These are phyloP conservation scores for Pestalotiopsis sp. DNA, from an alignment of 2,329 filamentous ascomycete genomes.

Conservation along the genomic window DNA sequence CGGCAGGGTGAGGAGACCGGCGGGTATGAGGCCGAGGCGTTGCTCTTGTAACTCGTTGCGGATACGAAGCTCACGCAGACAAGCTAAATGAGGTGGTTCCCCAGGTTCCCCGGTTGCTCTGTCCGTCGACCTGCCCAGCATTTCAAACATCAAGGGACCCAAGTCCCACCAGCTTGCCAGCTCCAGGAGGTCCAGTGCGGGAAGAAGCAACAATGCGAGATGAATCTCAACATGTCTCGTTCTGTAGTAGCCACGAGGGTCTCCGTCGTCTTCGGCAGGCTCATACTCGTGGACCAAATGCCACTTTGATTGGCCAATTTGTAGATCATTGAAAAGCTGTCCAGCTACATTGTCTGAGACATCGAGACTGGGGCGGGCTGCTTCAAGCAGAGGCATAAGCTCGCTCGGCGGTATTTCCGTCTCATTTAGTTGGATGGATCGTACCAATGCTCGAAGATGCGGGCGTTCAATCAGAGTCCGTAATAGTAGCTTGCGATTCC, in stretches of 20 bases:
- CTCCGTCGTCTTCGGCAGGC: neutral
- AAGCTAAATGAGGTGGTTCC: neutral
- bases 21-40: neutral
- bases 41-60: neutral
- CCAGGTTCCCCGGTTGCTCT: neutral
- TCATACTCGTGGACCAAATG: neutral
- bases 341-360: neutral
- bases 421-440: neutral
- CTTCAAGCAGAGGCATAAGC: neutral
- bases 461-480: neutral
- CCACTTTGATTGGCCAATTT: neutral
- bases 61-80: neutral
- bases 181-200: neutral
- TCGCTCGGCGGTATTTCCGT: neutral
- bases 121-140: neutral
- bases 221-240: neutral
- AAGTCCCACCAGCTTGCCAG: neutral
- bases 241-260: neutral
- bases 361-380: neutral
- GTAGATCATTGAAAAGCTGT: neutral
- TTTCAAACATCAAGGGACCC: neutral
- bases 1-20: neutral
- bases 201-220: neutral
- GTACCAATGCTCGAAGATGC: neutral
- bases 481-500: neutral